Evolutionary conservation across 2,329 filamentous ascomycete species (phyloP), one percentile per base, ranked within the genome.

Genomic region (Aureobasidium sp.): DNA sequence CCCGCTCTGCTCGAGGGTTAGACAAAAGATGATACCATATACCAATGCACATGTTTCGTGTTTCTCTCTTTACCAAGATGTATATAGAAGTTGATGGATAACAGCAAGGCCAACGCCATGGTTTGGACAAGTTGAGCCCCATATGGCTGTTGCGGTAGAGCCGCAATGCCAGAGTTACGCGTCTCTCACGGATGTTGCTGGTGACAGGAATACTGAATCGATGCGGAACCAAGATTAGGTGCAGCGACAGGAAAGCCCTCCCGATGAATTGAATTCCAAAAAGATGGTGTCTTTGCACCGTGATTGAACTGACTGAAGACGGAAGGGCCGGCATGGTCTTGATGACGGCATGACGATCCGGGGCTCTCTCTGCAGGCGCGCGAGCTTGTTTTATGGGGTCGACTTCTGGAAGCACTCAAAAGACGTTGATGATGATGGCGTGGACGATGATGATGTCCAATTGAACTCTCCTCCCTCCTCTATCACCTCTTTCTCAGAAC

Each of bases 1-100:
- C 76, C 76, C 9, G 63, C 50, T 22, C 57, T 73, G 47, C 60
- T 65, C 19, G 64, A 65, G 62, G 59, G 58, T 39, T 62, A 59
- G 37, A 35, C 17, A 42, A 42, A 37, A 45, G 33, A 48, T 0
- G 33, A 48, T 15, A 29, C 14, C 2, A 56, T 17, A 54, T 54
- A 54, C 50, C 37, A 57, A 45, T 22, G 14, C 15, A 45, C 12
- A 22, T 42, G 5, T 45, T 44, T 5, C 39, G 29, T 17, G 35
- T 14, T 24, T 29, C 3, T 7, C 9, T 2, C 7, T 7, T 5
- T 2, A 42, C 12, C 15, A 14, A 31, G 22, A 24, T 29, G 22
- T 9, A 53, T 3, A n/a, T 19, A 50, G 4, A 11, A 5, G 31
- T 33, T 15, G 33, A 37, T 19, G 8, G 15, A 48, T 24, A 17